Percentiles rank a stretch among this genome's conserved stretches.
These are phyloP conservation scores for Tripterygium wilfordii DNA, from an alignment of 177 flowering plant species.

Conservation along the genomic window DNA sequence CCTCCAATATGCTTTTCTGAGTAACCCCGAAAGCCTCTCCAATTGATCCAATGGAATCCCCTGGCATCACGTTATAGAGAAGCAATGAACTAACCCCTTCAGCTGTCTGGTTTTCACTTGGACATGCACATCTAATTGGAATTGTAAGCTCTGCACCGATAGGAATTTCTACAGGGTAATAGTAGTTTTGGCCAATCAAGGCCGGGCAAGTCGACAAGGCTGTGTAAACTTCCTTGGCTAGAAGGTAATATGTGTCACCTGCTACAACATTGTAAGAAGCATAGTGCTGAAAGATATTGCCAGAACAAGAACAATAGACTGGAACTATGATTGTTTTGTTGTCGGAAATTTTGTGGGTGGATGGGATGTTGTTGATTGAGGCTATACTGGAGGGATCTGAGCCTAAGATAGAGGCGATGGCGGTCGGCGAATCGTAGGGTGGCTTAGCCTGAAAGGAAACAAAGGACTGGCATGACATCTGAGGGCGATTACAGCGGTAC, in stretches of 20 bases:
- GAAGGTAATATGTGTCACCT: slow-evolving; percentile 3
- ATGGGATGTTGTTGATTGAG: slow-evolving; percentile 7
- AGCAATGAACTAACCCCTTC: slow-evolving; percentile 11
- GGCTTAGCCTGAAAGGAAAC: slow-evolving; percentile 7
- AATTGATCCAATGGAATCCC: slow-evolving; percentile 5
- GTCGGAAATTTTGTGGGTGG: background rate
- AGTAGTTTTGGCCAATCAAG: slow-evolving; percentile 3
- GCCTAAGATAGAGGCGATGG: slow-evolving; percentile 11
- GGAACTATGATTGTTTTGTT: slow-evolving; percentile 11
- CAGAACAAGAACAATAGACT: slow-evolving; percentile 10
- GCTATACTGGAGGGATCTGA: slow-evolving; percentile 12
- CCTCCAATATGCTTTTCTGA: slow-evolving; percentile 5
- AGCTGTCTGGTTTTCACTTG: slow-evolving; percentile 8
- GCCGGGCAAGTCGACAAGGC: slow-evolving; percentile 24
- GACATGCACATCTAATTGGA: slow-evolving; percentile 24
- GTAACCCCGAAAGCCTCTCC: slow-evolving; percentile 5
- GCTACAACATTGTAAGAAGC: slow-evolving; percentile 2
- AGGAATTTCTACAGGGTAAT: background rate
- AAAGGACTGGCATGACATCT: slow-evolving; percentile 8
- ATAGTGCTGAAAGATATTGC: slow-evolving; percentile 7
- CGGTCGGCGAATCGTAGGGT: slow-evolving; percentile 7
- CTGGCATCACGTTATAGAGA: slow-evolving; percentile 5
- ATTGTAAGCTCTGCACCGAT: slow-evolving; percentile 4
- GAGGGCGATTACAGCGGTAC: too few species aligned
- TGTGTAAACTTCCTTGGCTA: slow-evolving; percentile 8